Base-by-base conservation (phyloP, 306 rosid species). In the Trifolium subterraneum region DNA sequence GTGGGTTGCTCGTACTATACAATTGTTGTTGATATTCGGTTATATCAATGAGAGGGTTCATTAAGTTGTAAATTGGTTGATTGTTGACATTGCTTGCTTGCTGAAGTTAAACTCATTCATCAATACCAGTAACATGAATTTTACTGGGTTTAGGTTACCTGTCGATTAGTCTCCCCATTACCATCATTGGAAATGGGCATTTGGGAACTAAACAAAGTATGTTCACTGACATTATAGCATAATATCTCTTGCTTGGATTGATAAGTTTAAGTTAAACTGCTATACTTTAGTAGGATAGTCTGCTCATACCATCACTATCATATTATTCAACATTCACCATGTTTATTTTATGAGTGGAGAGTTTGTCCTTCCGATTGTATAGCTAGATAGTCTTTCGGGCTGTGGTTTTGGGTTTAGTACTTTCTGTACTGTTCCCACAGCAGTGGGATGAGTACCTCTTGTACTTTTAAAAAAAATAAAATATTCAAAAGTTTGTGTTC, bases 21-120 rank as follows among this genome's bases (percentile, higher is more conserved):
- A 18, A 48, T 62, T n/a, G 51, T 73, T 35, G 7, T 45, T 27
- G 39, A 63, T 35, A 31, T 62, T 65, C 58, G 25, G 47, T 22
- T 22, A 70, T 50, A 38, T 62, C 16, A 58, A 36, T 11, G 65
- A 41, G 41, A 60, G 64, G 81, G 76, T 61, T 77, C 64, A 69
- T 41, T 61, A 45, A 61, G 45, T 61, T 47, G 44, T 50, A 48
- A 61, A 38, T 48, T 60, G 82, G 58, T 71, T 62, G 56, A 15
- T 45, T 44, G 56, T 39, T 52, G 71, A 25, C 31, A 13, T 61
- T 77, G 75, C 9, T 75, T 76, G 45, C 79, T 74, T 22, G 29
- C 9, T 64, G 27, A 52, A 36, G 20, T 64, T 64, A 41, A 77
- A 70, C 41, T 27, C 64, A 63, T 71, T 16, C 15, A 27, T 55